Conservation (phyloP, 192 early-diverging fungal species). For the Gonapodya prolifera region DNA sequence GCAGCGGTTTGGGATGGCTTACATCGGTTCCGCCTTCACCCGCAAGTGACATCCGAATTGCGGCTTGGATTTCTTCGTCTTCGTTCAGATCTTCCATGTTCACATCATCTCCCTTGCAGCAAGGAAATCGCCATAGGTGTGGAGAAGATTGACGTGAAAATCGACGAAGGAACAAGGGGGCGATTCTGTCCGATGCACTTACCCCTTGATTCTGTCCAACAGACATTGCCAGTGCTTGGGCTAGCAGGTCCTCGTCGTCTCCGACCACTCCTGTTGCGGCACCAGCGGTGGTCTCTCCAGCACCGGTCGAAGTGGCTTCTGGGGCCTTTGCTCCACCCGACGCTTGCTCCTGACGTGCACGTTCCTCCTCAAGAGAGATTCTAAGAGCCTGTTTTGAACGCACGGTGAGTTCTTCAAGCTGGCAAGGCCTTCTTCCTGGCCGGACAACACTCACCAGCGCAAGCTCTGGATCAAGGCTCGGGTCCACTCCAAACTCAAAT, state of each 20-base stretch:
- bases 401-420: too few relatives aligned
- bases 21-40: slow-evolving; percentile 12
- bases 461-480: slow-evolving; percentile 85
- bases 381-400: slow-evolving; percentile 52
- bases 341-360: slow-evolving; percentile 73
- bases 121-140: background rate
- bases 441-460: slow-evolving; percentile 54
- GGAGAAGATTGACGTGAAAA: background rate
- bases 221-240: slow-evolving; percentile 59
- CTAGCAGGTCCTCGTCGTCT: slow-evolving; percentile 48
- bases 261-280: slow-evolving; percentile 27
- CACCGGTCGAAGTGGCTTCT: background rate
- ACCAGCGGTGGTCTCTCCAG: slow-evolving; percentile 13
- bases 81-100: slow-evolving; percentile 54
- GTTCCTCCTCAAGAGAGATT: slow-evolving; percentile 94
- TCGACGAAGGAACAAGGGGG: background rate
- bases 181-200: slow-evolving; percentile 7
- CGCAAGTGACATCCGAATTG: slow-evolving; percentile 64
- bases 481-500: slow-evolving; percentile 92
- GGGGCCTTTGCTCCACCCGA: slow-evolving; percentile 14
- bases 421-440: too few relatives aligned
- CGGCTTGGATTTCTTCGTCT: slow-evolving; percentile 58
- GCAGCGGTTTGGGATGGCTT: slow-evolving; percentile 4
- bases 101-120: slow-evolving; percentile 37
- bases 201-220: slow-evolving; percentile 21